Evolutionary conservation across 345 rosid genomes (phyloP).

Genomic region (Eucalyptus marginata): DNA sequence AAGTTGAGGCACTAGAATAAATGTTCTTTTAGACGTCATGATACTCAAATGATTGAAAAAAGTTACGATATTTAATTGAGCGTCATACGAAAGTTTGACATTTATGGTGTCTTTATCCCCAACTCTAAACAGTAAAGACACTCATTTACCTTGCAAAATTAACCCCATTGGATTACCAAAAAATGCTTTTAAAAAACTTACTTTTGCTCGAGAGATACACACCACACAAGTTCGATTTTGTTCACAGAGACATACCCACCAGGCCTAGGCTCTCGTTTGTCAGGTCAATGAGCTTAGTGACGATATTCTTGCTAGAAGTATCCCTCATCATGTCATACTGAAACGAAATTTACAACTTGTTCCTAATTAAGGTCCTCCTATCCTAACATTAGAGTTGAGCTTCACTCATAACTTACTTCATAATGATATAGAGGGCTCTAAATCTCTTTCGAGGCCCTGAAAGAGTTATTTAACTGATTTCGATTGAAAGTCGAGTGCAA

Average conservation of each 20-base stretch:
- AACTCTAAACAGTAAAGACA: not conserved
- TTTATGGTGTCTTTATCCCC: not conserved
- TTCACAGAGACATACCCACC: not conserved
- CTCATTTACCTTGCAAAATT: not conserved
- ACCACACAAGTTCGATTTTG: not conserved
- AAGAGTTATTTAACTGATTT: not conserved
- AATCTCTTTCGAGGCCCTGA: not conserved
- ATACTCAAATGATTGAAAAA: not conserved
- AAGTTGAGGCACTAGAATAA: not conserved
- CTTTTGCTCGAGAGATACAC: not conserved
- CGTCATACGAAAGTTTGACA: accelerated
- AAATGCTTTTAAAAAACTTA: not conserved
- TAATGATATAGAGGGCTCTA: not conserved
- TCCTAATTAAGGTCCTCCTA: not conserved
- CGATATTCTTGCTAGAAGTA: not conserved
- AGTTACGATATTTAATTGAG: not conserved
- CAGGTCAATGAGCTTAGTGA: not conserved
- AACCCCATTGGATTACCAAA: not conserved
- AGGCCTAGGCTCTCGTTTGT: not conserved
- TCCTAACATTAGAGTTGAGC: not conserved
- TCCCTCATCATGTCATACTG: not conserved
- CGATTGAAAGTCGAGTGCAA: not conserved
- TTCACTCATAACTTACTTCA: not conserved
- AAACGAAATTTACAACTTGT: not conserved
- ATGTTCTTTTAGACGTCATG: not conserved